Evolutionary conservation across 2,329 filamentous ascomycete genomes (phyloP), one percentile per base, ranked within the genome.

Genomic region (Fusarium pseudocircinatum): DNA sequence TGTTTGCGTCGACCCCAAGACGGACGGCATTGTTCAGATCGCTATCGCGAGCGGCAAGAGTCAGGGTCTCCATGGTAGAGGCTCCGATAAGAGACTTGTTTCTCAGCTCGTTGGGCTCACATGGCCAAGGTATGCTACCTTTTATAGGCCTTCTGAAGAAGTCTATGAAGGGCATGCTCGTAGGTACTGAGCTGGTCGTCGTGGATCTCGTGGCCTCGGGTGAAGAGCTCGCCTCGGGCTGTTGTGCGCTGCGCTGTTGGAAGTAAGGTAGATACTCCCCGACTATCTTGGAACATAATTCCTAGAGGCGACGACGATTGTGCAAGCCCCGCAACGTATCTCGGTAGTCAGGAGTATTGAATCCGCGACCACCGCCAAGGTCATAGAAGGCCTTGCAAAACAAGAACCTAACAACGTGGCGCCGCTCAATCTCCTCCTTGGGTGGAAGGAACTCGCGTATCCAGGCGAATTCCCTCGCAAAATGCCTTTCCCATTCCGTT

Each of bases 1-100:
- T 47, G 2, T 30, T n/a, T 1, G 26, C 20, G 2, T 47, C 44
- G 1, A 47, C 14, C 26, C 44, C 44, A 7, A 47, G 7, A 7
- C 13, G 14, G 6, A 22, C 14, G 2, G 44, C 20, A 16, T 30
- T 30, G 0, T 7, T 3, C 4, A 30, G 7, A 12, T 47, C 44
- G 14, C 44, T 47, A 4, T n/a, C 2, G 4, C 44, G 20, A 2
- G 44, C 0, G 22, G 28, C 20, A 16, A 47, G 44, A 8, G 20
- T 30, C 9, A 47, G 44, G 0, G 14, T 30, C 28, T 47, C 44
- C 7, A 6, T n/a, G 2, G 44, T n/a, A 9, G 20, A n/a, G 0
- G 44, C 44, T 15, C 5, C 13, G 20, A 47, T 22, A 0, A 13
- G 20, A 15, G 44, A 30, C 26, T 8, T 22, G 13, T 30, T 30